phyloP scores from a whole-genome alignment of 371 early-diverging fungal species.

The Circinella minor region DNA sequence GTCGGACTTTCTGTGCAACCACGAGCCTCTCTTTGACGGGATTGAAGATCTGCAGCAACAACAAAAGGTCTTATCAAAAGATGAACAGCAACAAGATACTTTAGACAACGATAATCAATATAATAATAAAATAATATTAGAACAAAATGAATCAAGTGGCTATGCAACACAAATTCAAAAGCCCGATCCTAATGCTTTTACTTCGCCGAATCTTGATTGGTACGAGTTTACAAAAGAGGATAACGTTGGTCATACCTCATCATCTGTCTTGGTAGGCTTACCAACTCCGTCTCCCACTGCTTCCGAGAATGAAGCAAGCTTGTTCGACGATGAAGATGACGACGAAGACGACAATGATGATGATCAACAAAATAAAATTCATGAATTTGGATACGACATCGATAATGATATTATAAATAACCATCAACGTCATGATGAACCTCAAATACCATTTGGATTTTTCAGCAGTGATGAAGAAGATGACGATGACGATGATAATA shows the following conservation, averaged over 20 bases:
- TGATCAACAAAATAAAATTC: neutral
- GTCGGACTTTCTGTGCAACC: conserved; percentile 44
- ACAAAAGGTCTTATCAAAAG: conserved; percentile 1
- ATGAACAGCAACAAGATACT: neutral
- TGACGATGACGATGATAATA: conserved; percentile 4
- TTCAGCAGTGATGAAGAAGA: conserved; percentile 5
- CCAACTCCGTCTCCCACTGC: conserved; percentile 18
- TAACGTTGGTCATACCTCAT: conserved; percentile 12
- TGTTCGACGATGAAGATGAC: conserved; percentile 10
- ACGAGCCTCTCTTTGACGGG: conserved; percentile 45
- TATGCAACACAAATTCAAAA: conserved; percentile 2
- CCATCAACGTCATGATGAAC: neutral
- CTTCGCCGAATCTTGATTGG: conserved; percentile 16
- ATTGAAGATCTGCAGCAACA: conserved; percentile 28
- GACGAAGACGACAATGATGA: neutral
- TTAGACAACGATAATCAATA: neutral
- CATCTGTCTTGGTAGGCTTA: conserved; percentile 3
- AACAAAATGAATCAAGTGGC: neutral
- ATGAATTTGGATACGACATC: neutral
- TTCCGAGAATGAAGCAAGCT: conserved; percentile 13
- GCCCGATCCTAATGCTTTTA: neutral
- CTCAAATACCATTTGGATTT: neutral
- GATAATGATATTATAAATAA: too few species aligned
- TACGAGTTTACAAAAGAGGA: conserved; percentile 15
- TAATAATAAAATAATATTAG: neutral